These are phyloP conservation scores for Isoetes taiwanensis DNA, from an alignment of 75 land plant genomes.

Conservation along the genomic window DNA sequence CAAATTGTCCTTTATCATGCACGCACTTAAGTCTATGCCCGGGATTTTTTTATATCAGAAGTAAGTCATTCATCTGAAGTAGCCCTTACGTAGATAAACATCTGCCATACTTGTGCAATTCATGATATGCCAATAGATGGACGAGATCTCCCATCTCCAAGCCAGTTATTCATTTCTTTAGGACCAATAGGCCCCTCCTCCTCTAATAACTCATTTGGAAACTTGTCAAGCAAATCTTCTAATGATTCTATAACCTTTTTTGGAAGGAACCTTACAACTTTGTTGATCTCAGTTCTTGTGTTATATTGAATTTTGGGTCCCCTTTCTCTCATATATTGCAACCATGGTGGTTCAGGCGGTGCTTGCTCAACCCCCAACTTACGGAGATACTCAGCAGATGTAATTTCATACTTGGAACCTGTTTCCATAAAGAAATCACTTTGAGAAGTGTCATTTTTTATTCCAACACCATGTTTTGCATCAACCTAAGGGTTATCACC, in stretches of 20 bases:
- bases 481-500: constrained; percentile 52
- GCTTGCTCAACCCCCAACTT: constrained; percentile 14
- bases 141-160: constrained; percentile 57
- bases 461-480: constrained; percentile 35
- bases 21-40: too few relatives aligned
- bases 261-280: constrained; percentile 33
- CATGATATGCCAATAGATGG: too few relatives aligned
- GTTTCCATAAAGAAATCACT: constrained; percentile 31
- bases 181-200: constrained; percentile 84
- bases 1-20: too few relatives aligned
- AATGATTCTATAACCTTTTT: constrained; percentile 21
- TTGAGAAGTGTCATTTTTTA: constrained; percentile 48
- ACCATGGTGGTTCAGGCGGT: constrained; percentile 52
- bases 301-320: constrained; percentile 53
- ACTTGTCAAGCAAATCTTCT: constrained; percentile 24
- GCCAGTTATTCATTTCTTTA: constrained; percentile 48
- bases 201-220: constrained; percentile 49
- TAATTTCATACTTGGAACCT: constrained; percentile 25
- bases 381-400: constrained; percentile 48
- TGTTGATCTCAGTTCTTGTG: constrained; percentile 24
- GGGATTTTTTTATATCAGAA: too few relatives aligned
- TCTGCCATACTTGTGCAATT: too few relatives aligned
- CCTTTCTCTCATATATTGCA: constrained; percentile 59
- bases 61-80: too few relatives aligned
- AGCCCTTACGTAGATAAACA: too few relatives aligned